A percentile compares a stretch with the other conserved stretches of the same genome.
Evolutionary conservation across 345 rosid genomes (phyloP).

Genomic region (Salix purpurea): DNA sequence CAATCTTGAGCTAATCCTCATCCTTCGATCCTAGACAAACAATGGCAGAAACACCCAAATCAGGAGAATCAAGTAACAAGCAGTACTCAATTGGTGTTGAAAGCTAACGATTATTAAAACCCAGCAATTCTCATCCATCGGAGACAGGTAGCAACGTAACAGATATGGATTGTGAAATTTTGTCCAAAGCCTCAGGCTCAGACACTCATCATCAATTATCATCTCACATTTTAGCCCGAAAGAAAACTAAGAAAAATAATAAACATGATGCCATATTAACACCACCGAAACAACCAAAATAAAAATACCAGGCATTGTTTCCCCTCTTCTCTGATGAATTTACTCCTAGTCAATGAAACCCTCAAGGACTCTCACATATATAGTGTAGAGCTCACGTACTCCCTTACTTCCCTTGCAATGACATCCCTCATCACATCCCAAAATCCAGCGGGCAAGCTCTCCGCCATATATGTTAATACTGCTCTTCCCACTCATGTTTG

Average conservation of each 20-base stretch:
- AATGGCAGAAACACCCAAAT: too few species aligned
- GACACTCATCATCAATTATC: background rate
- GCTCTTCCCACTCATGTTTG: too few species aligned
- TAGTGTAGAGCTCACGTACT: conserved; percentile 40
- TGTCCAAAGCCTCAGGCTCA: background rate
- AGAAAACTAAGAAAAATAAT: background rate
- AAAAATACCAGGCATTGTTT: background rate
- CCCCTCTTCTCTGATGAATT: background rate
- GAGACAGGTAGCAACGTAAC: background rate
- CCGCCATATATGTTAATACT: too few species aligned
- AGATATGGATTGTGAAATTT: background rate
- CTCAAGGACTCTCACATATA: conserved; percentile 24
- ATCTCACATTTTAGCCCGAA: background rate
- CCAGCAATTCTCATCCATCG: background rate
- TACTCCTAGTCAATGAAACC: conserved; percentile 21
- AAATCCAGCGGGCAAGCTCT: conserved; percentile 44
- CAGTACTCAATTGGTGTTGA: too few species aligned
- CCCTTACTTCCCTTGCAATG: conserved; percentile 66
- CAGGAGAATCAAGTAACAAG: too few species aligned
- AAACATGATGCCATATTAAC: background rate
- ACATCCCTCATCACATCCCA: conserved; percentile 66
- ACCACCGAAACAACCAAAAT: background rate
- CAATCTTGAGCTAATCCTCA: too few species aligned
- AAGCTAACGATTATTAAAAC: background rate
- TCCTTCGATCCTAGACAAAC: too few species aligned